Evolutionary conservation across 306 rosid genomes (phyloP), one percentile per base, ranked within the genome.

Genomic region (Ochetophila trinervis): DNA sequence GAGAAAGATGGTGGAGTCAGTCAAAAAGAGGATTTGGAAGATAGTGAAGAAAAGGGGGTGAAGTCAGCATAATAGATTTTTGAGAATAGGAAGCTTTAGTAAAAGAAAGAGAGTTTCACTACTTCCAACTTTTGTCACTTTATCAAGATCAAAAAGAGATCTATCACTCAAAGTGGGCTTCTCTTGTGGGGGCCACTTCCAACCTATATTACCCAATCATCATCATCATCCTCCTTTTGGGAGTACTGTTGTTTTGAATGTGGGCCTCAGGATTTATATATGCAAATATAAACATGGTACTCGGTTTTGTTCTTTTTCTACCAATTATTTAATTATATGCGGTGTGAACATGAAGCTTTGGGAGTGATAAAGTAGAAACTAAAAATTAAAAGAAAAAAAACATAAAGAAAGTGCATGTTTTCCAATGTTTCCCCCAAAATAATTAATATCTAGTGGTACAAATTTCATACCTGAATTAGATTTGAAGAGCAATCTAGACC

Each of bases 1-100:
- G 76, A 76, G 83, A 79, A 76, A 77, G 77, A 82, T 69, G 79
- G 76, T 77, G 71, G 74, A 76, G 91, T 85, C 83, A 85, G 91
- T 91, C 95, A 84, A 91, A n/a, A 86, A 87, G 89, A 89, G 79
- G 74, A 79, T 71, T 72, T 81, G 10, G 96, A 81, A 71, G 80
- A 60, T 65, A 66, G 82, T 81, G 91, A 81, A 79, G 82, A 80
- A 78, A 81, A 76, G 64, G 8, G 74, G 67, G 67, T 53, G 74
- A n/a, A 79, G 86, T 81, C 66, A 86, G 89, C 74, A 37, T 30
- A 50, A 58, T 82, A 52, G 52, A 65, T 82, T 83, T 80, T 56
- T 69, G 74, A 71, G 67, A 42, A 58, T 63, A 53, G 52, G 82
- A 76, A 79, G 78, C 87, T 86, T 88, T 91, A 76, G 78, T 68